Percentiles rank a stretch among this genome's conserved stretches.
These are phyloP conservation scores for Hibiscus syriacus DNA, from an alignment of 345 rosid genomes.

Conservation along the genomic window DNA sequence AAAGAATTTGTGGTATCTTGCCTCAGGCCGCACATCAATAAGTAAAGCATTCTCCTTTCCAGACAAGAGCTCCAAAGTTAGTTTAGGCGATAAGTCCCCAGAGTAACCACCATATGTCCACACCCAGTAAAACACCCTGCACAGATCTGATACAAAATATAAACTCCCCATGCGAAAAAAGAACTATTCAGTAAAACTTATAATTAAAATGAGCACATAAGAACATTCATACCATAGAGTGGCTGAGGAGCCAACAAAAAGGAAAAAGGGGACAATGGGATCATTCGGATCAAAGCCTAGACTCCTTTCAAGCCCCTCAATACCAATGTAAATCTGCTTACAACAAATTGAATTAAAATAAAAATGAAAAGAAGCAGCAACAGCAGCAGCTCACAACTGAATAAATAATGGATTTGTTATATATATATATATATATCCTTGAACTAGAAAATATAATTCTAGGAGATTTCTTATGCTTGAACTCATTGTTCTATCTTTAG, in stretches of 20 bases:
- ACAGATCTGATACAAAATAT: constrained; percentile 66
- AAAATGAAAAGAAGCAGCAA: not conserved
- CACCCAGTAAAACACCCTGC: constrained; percentile 79
- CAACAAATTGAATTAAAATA: constrained; percentile 4
- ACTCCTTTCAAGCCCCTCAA: constrained; percentile 65
- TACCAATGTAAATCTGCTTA: constrained; percentile 38
- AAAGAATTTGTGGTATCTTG: constrained; percentile 45
- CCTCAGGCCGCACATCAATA: constrained; percentile 93
- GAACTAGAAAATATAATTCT: not conserved
- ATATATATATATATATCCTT: constrained; percentile 1
- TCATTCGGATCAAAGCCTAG: constrained; percentile 81
- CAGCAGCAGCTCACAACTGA: not conserved
- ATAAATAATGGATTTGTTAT: not conserved
- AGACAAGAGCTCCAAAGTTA: constrained; percentile 59
- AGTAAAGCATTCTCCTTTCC: constrained; percentile 66
- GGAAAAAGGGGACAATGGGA: constrained; percentile 65
- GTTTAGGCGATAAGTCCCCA: constrained; percentile 78
- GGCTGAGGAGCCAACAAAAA: constrained; percentile 57
- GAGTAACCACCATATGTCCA: constrained; percentile 77
- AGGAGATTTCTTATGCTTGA: not conserved
- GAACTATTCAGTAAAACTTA: constrained; percentile 6
- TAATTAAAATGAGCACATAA: constrained; percentile 20
- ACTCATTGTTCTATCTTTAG: not conserved
- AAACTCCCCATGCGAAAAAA: constrained; percentile 31
- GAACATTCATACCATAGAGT: constrained; percentile 70